These are phyloP conservation scores for Larix kaempferi DNA, from an alignment of 75 land plant species.

Conservation along the genomic window DNA sequence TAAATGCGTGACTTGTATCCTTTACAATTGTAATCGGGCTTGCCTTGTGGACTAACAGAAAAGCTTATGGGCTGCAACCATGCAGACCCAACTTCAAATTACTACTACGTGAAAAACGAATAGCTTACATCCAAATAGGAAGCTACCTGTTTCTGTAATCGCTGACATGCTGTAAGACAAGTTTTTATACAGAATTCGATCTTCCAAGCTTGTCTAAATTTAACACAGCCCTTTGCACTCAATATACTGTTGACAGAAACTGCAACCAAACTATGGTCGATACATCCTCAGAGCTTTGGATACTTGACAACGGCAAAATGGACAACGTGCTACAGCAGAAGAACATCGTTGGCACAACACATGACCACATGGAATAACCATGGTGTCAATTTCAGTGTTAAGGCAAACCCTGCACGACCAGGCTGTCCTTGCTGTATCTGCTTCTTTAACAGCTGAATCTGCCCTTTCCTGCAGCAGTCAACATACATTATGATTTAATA, in stretches of 20 bases:
- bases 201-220: too few relatives aligned
- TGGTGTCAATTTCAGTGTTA: constrained; percentile 56
- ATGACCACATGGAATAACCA: constrained; percentile 87
- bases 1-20: background rate
- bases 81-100: constrained; percentile 1
- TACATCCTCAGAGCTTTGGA: constrained; percentile 51
- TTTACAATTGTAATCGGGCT: background rate
- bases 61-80: background rate
- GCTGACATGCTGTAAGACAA: too few relatives aligned
- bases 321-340: constrained; percentile 73
- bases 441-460: constrained; percentile 74
- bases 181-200: background rate
- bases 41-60: background rate
- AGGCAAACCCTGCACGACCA: constrained; percentile 88
- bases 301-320: constrained; percentile 79
- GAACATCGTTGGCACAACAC: constrained; percentile 81
- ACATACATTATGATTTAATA: background rate
- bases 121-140: background rate
- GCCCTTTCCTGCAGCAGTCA: constrained; percentile 64
- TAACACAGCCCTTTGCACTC: background rate
- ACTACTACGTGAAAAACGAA: background rate
- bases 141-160: background rate
- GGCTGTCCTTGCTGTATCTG: constrained; percentile 74
- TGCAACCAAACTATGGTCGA: constrained; percentile 40
- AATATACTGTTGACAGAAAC: background rate